Conservation (phyloP, 2,329 filamentous ascomycete genomes). For the Fusarium nygamai region DNA sequence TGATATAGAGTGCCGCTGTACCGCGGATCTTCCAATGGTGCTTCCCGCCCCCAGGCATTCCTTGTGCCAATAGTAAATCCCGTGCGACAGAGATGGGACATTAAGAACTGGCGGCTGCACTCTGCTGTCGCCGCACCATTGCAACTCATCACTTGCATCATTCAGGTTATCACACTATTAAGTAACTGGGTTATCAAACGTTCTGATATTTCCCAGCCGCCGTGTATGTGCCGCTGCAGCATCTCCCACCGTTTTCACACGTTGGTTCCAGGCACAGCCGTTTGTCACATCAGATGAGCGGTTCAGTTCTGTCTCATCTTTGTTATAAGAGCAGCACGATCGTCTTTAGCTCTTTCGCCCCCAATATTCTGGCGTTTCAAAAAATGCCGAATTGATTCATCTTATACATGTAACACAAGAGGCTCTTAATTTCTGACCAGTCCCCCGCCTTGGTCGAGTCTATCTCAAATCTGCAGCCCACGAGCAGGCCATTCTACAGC, state of each 20-base stretch:
- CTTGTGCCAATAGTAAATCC: neutral
- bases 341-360: neutral
- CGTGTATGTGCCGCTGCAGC: neutral
- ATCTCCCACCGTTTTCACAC: constrained; percentile 1
- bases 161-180: neutral
- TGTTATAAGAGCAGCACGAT: neutral
- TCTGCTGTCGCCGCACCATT: neutral
- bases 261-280: constrained; percentile 1
- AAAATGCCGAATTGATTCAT: neutral
- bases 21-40: neutral
- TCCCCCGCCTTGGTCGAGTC: neutral
- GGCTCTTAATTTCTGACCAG: neutral
- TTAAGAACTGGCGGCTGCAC: neutral
- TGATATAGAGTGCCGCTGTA: neutral
- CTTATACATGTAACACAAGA: neutral
- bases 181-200: neutral
- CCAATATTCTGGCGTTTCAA: neutral
- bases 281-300: constrained; percentile 7
- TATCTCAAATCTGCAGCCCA: neutral
- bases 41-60: neutral
- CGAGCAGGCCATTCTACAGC: neutral
- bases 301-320: constrained; percentile 5
- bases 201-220: neutral
- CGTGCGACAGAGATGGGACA: neutral
- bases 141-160: constrained; percentile 25